phyloP scores from a whole-genome alignment of 179 eudicot species.

The Nepenthes alata region DNA sequence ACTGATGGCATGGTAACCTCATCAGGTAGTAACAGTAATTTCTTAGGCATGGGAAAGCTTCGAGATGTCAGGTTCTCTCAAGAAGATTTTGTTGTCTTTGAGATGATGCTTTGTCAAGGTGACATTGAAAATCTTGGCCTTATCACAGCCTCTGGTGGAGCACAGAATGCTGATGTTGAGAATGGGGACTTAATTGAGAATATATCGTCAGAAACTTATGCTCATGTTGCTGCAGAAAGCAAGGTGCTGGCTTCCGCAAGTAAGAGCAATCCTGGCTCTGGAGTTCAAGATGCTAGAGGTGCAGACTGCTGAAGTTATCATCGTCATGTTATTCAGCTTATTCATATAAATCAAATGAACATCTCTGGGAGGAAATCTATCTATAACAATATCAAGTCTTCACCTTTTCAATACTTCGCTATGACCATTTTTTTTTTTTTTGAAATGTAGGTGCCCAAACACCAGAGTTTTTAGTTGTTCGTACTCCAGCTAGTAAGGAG shows the following conservation, averaged over 20 bases:
- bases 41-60: slow-evolving; percentile 40
- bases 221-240: slow-evolving; percentile 13
- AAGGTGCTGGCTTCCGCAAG: slow-evolving; percentile 19
- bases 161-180: slow-evolving; percentile 14
- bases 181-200: slow-evolving; percentile 14
- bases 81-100: slow-evolving; percentile 42
- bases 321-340: neutral
- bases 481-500: slow-evolving; percentile 65
- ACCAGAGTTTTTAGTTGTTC: slow-evolving; percentile 32
- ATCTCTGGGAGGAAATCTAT: neutral
- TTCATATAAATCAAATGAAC: neutral
- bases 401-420: neutral
- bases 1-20: slow-evolving; percentile 16
- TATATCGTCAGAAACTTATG: slow-evolving; percentile 16
- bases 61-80: slow-evolving; percentile 24
- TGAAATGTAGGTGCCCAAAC: slow-evolving; percentile 28
- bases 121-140: slow-evolving; percentile 26
- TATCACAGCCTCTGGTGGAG: slow-evolving; percentile 18
- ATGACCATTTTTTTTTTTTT: neutral
- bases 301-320: neutral
- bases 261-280: slow-evolving; percentile 27
- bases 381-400: neutral
- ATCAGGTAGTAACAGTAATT: slow-evolving; percentile 12
- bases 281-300: slow-evolving; percentile 32
- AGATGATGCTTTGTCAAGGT: slow-evolving; percentile 19